These are phyloP conservation scores for Coniophora puteana DNA, from an alignment of 1,284 basidiomycete genomes.

Conservation along the genomic window DNA sequence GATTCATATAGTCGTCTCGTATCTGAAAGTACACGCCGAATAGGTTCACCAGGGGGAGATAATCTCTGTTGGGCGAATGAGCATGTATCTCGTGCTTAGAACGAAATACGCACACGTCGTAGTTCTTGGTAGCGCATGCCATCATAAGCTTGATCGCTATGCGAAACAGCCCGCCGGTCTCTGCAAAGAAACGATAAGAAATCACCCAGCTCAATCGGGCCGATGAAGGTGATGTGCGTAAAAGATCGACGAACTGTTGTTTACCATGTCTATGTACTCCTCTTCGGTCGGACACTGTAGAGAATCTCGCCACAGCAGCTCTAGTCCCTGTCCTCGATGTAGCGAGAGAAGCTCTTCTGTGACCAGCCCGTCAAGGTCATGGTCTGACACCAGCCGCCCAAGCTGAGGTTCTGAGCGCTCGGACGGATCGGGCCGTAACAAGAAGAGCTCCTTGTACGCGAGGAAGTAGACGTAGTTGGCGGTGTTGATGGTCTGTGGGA, in stretches of 20 bases:
- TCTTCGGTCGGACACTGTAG: conserved; percentile 92
- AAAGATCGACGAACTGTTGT: conserved; percentile 70
- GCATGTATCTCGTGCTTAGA: neutral
- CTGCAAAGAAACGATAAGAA: conserved; percentile 37
- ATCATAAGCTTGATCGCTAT: conserved; percentile 97
- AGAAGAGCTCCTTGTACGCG: conserved; percentile 76
- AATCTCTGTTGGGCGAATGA: conserved; percentile 54
- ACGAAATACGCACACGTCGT: conserved; percentile 50
- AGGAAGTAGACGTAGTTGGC: conserved; percentile 98
- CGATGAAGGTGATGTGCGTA: conserved; percentile 2
- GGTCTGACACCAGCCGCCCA: conserved; percentile 30
- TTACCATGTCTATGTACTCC: conserved; percentile 95
- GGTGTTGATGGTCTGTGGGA: conserved; percentile 96
- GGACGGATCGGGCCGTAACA: conserved; percentile 38
- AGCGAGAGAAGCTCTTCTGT: conserved; percentile 89
- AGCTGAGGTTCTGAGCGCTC: conserved; percentile 22
- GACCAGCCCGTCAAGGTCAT: conserved; percentile 64
- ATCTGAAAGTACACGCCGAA: conserved; percentile 97
- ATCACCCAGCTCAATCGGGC: neutral
- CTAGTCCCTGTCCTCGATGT: conserved; percentile 94
- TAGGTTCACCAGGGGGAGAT: conserved; percentile 89
- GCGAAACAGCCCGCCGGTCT: conserved; percentile 93
- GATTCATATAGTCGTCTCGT: conserved; percentile 95
- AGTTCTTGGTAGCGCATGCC: conserved; percentile 69
- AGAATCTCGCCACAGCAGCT: conserved; percentile 93